A percentile compares a stretch with the other conserved stretches of the same genome.
phyloP scores from a whole-genome alignment of 2,329 filamentous ascomycete species.

The Pseudocercospora musae region DNA sequence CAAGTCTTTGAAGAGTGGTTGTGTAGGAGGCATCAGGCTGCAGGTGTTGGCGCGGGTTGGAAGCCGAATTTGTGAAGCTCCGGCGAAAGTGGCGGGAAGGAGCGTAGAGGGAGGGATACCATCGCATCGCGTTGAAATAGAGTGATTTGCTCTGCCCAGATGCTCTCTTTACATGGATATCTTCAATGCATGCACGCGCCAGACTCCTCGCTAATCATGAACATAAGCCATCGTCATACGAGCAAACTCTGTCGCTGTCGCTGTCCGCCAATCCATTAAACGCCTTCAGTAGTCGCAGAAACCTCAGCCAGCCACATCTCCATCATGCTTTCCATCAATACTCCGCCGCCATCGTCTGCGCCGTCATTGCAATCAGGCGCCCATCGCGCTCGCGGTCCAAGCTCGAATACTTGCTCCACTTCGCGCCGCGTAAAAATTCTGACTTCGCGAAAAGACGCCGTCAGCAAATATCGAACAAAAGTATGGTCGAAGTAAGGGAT shows the following conservation, averaged over 20 bases:
- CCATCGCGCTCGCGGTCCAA: not conserved
- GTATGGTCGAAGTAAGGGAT: not conserved
- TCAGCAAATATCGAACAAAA: not conserved
- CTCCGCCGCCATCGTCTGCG: not conserved
- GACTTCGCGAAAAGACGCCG: not conserved
- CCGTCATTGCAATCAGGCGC: not conserved
- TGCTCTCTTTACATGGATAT: not conserved
- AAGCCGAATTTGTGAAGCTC: too few relatives aligned
- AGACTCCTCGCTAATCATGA: conserved; percentile 1
- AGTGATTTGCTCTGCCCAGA: too few relatives aligned
- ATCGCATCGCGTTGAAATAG: too few relatives aligned
- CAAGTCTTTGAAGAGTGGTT: not conserved
- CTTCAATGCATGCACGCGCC: not conserved
- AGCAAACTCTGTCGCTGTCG: not conserved
- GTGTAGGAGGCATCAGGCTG: not conserved
- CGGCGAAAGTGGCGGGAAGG: not conserved
- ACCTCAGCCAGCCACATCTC: not conserved
- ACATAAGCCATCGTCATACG: not conserved
- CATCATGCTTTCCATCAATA: not conserved
- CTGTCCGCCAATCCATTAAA: not conserved
- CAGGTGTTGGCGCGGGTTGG: not conserved
- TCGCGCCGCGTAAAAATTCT: not conserved
- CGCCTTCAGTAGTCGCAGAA: not conserved
- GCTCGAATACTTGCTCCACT: not conserved
- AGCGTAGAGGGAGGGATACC: too few relatives aligned